phyloP scores from a whole-genome alignment of 768 basidiomycete species.

The Boletus huronensis region DNA sequence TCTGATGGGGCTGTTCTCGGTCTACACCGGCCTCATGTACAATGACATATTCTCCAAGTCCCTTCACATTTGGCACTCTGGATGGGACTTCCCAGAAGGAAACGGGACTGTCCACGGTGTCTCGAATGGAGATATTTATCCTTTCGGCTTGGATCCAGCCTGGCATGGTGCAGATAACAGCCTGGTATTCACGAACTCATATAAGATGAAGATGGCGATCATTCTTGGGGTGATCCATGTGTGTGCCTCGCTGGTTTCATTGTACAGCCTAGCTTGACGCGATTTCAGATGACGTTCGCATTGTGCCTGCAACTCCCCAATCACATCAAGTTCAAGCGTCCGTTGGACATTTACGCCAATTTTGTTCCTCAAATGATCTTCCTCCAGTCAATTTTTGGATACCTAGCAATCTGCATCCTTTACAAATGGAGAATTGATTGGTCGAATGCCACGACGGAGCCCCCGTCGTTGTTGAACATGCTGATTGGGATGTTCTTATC shows the following conservation, averaged over 20 bases:
- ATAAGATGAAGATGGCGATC: constrained; percentile 99
- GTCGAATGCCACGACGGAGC: constrained; percentile 60
- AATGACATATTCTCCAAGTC: constrained; percentile 98
- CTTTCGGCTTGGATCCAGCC: constrained; percentile 89
- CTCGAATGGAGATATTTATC: constrained; percentile 71
- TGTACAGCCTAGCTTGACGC: constrained; percentile 8
- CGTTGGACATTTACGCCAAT: constrained; percentile 85
- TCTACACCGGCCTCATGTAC: constrained; percentile 96
- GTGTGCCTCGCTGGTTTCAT: constrained; percentile 29
- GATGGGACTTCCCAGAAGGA: constrained; percentile 70
- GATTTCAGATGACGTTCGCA: constrained; percentile 92
- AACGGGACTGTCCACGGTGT: constrained; percentile 46
- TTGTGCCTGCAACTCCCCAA: constrained; percentile 95
- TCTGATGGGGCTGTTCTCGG: constrained; percentile 95
- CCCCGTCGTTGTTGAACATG: constrained; percentile 93
- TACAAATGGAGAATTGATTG: constrained; percentile 98
- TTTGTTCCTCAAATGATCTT: constrained; percentile 98
- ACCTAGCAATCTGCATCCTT: constrained; percentile 88
- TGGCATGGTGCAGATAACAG: constrained; percentile 95
- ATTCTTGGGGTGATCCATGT: constrained; percentile 96
- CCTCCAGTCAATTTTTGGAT: constrained; percentile 96
- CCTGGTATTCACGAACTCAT: constrained; percentile 94
- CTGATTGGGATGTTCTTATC: constrained; percentile 94
- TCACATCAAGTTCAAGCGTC: constrained; percentile 89
- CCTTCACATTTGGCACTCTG: constrained; percentile 82